These are phyloP conservation scores for Cyberlindnera sargentensis DNA, from an alignment of 805 yeast genomes.

Conservation along the genomic window DNA sequence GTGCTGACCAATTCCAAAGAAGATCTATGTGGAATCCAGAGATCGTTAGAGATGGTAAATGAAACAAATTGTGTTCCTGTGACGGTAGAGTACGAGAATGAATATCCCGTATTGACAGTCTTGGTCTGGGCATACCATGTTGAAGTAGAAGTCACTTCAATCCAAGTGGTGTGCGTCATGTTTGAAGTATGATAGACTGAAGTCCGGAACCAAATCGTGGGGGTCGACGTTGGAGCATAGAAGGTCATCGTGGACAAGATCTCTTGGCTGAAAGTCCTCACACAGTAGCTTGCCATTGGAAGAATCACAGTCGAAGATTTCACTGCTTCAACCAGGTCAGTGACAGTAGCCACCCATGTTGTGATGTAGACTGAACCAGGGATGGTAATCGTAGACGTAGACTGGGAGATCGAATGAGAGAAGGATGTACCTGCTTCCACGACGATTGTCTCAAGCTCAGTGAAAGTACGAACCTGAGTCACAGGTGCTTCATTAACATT, in stretches of 20 bases:
- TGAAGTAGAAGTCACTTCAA: constrained; percentile 1
- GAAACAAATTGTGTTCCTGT: constrained; percentile 12
- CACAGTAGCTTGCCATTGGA: constrained; percentile 2
- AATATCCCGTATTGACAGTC: constrained; percentile 1
- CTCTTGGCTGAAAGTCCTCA: not conserved
- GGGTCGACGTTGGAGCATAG: constrained; percentile 1
- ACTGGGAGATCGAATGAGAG: constrained; percentile 6
- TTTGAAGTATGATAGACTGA: constrained; percentile 4
- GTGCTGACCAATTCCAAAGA: constrained; percentile 3
- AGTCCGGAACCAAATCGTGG: constrained; percentile 5
- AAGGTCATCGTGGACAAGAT: constrained; percentile 1
- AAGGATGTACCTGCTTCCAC: constrained; percentile 2
- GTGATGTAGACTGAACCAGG: constrained; percentile 4
- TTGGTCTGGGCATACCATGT: not conserved
- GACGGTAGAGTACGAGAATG: constrained; percentile 3
- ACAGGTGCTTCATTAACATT: constrained; percentile 1
- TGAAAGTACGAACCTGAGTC: constrained; percentile 3
- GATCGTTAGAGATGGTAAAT: constrained; percentile 10
- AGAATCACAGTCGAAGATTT: constrained; percentile 9
- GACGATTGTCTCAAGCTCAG: constrained; percentile 2
- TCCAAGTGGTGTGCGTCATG: constrained; percentile 10
- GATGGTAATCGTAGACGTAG: constrained; percentile 8
- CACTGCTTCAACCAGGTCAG: constrained; percentile 3
- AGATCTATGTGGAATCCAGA: constrained; percentile 13
- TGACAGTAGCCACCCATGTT: not conserved